Evolutionary conservation across 805 yeast genomes (phyloP).

Genomic region (Yarrowia sp.): DNA sequence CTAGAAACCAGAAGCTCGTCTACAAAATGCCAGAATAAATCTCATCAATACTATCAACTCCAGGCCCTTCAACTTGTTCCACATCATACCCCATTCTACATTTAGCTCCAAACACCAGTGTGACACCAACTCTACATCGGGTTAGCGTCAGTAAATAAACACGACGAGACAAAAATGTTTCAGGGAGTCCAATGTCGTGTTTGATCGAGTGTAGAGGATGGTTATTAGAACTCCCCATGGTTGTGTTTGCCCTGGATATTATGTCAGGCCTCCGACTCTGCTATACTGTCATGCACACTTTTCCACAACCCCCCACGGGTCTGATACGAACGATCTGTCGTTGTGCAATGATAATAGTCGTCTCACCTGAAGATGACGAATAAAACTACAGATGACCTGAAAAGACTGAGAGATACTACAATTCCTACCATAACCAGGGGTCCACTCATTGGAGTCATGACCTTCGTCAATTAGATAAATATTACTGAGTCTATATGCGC

Average conservation of each 20-base stretch:
- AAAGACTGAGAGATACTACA: no score
- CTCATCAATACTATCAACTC: no score
- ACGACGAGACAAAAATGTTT: not conserved
- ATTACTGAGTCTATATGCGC: slow-evolving; percentile 23
- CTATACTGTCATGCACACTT: no score
- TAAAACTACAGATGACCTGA: no score
- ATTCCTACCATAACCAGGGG: not conserved
- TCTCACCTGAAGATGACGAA: no score
- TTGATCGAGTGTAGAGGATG: not conserved
- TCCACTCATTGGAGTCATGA: not conserved
- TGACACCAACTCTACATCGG: slow-evolving; percentile 8
- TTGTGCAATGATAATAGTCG: no score
- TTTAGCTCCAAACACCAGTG: not conserved
- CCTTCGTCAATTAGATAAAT: not conserved
- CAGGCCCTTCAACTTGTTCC: no score
- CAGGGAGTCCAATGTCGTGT: not conserved
- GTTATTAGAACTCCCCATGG: not conserved
- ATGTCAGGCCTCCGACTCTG: not conserved
- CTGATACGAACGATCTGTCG: no score
- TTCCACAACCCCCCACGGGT: no score
- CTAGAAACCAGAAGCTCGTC: no score
- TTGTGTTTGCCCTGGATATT: not conserved
- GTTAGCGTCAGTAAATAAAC: not conserved
- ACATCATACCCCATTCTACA: not conserved
- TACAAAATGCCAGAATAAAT: no score